Evolutionary conservation across 768 basidiomycete species (phyloP).

Genomic region (Lentinula lateritia): DNA sequence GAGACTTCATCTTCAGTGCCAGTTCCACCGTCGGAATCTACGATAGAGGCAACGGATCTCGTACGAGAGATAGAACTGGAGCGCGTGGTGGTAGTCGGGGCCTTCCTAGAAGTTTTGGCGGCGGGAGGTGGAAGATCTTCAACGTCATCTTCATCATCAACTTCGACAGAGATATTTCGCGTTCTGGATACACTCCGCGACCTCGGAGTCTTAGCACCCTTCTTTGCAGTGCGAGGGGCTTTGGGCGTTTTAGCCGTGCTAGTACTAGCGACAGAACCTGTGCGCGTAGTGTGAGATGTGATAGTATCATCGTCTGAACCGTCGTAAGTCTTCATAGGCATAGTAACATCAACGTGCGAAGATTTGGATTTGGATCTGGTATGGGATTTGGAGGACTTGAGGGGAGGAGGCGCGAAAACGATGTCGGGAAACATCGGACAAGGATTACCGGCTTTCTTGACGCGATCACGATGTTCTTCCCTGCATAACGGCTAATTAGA

Average conservation of each 20-base stretch:
- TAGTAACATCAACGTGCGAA: conserved; percentile 25
- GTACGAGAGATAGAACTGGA: conserved; percentile 8
- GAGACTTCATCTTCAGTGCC: conserved; percentile 1
- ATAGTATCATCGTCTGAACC: conserved; percentile 26
- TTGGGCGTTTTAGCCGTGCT: conserved; percentile 19
- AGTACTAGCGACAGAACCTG: conserved; percentile 3
- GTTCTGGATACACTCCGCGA: conserved; percentile 3
- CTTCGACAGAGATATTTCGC: background rate
- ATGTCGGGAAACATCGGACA: conserved; percentile 35
- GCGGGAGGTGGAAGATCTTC: conserved; percentile 13
- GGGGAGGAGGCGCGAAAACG: conserved; percentile 18
- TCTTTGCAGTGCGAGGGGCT: conserved; percentile 18
- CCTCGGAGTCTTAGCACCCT: conserved; percentile 14
- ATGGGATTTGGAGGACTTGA: conserved; percentile 15
- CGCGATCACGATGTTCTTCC: conserved; percentile 71
- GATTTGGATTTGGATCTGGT: conserved; percentile 19
- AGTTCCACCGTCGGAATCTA: conserved; percentile 10
- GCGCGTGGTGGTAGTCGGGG: background rate
- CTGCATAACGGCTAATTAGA: conserved; percentile 28
- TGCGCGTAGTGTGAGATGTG: conserved; percentile 7
- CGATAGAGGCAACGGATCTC: background rate
- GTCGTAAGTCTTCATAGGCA: conserved; percentile 36
- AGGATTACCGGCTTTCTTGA: conserved; percentile 36
- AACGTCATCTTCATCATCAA: background rate
- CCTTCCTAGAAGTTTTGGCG: conserved; percentile 12